phyloP scores from a whole-genome alignment of 1,284 basidiomycete species.

The Cystobasidium pallidum region DNA sequence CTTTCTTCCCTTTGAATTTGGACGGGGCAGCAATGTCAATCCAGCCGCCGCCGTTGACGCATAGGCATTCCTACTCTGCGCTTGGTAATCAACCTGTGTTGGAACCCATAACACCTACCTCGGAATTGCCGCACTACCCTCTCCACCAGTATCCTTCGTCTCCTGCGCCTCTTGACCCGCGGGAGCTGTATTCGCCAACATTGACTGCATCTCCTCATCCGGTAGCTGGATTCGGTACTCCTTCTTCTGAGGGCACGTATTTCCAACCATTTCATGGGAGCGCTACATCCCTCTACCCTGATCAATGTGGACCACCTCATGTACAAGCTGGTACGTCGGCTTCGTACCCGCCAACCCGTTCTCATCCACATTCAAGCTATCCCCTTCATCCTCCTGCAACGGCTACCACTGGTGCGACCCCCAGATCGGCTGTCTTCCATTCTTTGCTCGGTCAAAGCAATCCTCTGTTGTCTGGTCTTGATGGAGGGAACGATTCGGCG shows the following conservation, averaged over 20 bases:
- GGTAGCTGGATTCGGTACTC: neutral
- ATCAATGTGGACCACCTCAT: neutral
- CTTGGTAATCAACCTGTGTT: conserved; percentile 14
- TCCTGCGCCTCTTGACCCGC: neutral
- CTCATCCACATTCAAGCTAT: neutral
- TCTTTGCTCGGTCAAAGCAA: neutral
- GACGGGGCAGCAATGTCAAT: neutral
- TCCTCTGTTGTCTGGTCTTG: conserved; percentile 6
- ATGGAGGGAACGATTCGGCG: neutral
- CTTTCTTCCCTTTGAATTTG: conserved; percentile 4
- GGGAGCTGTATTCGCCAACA: neutral
- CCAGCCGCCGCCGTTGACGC: conserved; percentile 13
- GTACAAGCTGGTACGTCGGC: neutral
- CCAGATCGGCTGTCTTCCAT: neutral
- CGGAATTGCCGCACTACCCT: conserved; percentile 15
- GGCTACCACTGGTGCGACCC: neutral
- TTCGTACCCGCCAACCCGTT: neutral
- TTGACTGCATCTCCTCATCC: conserved; percentile 13
- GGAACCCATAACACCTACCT: conserved; percentile 34
- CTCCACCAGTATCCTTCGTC: neutral
- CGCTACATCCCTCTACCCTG: neutral
- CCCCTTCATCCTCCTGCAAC: neutral
- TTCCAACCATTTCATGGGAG: neutral
- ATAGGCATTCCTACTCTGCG: conserved; percentile 36
- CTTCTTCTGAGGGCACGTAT: neutral